Evolutionary conservation across 176 grass and related monocot species (phyloP), one percentile per base, ranked within the genome.

Genomic region (Bonia amplexicaulis): DNA sequence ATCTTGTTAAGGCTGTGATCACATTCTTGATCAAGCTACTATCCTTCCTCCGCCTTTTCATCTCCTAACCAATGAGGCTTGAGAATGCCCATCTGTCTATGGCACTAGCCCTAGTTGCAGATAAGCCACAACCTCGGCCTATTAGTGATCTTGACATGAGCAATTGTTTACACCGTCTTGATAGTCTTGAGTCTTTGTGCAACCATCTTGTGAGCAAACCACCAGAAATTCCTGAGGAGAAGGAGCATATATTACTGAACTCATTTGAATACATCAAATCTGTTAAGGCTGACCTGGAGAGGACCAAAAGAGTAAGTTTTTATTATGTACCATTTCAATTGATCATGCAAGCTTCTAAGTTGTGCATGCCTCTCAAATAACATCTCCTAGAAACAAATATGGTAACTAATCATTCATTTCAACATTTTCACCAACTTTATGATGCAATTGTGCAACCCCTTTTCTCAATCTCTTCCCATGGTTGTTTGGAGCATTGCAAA

Each of bases 231-330:
- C 93, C 93, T 4, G 60, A 75, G 58, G 97, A 99, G 69, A 92
- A 99, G 76, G 97, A 99, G 16, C 76, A 39, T 29, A 66, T 89
- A 1, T 70, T 99, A 6, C 31, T 94, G 4, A 91, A 88, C 66
- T 96, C 97, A 12, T 91, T 96, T 2, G 94, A 99, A 66, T 88
- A 93, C 75, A 99, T 99, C 71, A 92, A 86, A 78, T 92, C 77
- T 19, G 83, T 96, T 73, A 92, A 99, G 79, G 89, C 82, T 77
- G 93, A 99, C 69, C 93, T 93, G 45, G 89, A 92, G 61, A 90
- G 62, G 88, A 95, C 93, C 63, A 92, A 91, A 73, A 87, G 87
- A 31, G 93, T 92, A 95, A 87, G 87, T 60, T 41, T 10, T 82
- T 44, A 10, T 8, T 12, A 20, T 53, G 8, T 7, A 12, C 16